Conservation (phyloP, 2,329 filamentous ascomycete species). For the Hypomyces rosellus region DNA sequence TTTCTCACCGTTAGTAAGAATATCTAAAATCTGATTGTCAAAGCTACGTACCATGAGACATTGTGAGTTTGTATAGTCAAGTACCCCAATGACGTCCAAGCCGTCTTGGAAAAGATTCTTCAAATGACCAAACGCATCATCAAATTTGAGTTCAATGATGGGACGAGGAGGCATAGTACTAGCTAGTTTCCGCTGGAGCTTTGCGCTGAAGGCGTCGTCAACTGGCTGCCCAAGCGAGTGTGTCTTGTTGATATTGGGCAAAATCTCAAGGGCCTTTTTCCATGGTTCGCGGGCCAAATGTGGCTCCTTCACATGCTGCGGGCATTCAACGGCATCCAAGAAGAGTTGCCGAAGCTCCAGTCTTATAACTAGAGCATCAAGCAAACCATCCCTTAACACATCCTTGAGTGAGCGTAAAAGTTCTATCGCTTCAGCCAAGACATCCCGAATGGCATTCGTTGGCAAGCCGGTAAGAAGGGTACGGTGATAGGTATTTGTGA, state of each 20-base stretch:
- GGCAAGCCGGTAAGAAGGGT: conserved; percentile 63
- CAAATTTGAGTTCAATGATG: conserved; percentile 70
- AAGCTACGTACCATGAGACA: conserved; percentile 55
- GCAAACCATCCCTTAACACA: conserved; percentile 34
- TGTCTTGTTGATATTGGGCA: conserved; percentile 54
- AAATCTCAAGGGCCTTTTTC: conserved; percentile 42
- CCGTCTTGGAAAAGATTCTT: conserved; percentile 66
- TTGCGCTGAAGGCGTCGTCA: conserved; percentile 77
- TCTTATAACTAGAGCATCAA: conserved; percentile 55
- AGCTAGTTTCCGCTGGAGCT: conserved; percentile 84
- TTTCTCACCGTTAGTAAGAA: conserved; percentile 24
- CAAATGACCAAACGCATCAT: conserved; percentile 65
- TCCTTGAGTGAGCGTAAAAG: conserved; percentile 40
- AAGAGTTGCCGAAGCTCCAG: conserved; percentile 62
- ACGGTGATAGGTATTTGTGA: conserved; percentile 83
- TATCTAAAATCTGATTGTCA: neutral
- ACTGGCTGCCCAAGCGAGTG: conserved; percentile 58
- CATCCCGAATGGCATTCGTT: conserved; percentile 46
- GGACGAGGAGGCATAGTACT: conserved; percentile 91
- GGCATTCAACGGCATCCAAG: conserved; percentile 47
- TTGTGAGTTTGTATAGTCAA: conserved; percentile 61
- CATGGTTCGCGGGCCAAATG: conserved; percentile 45
- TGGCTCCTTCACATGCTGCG: conserved; percentile 37
- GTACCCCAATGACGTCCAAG: conserved; percentile 58
- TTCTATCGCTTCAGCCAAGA: conserved; percentile 49